These are phyloP conservation scores for Neofusicoccum umdonicola DNA, from an alignment of 2,329 filamentous ascomycete genomes.

Conservation along the genomic window DNA sequence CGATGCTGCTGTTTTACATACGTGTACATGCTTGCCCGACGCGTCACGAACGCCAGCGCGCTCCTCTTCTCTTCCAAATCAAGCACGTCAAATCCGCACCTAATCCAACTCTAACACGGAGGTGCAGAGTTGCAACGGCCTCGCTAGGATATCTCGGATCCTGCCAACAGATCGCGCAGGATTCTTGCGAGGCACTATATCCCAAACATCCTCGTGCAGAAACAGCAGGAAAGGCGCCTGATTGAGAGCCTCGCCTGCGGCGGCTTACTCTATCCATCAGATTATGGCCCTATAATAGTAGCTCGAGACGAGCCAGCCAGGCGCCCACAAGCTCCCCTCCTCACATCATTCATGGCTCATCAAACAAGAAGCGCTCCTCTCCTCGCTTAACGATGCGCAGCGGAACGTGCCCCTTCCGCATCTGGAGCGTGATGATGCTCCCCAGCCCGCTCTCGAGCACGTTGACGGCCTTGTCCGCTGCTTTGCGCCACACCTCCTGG, in stretches of 20 bases:
- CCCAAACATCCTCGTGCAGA: background rate
- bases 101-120: background rate
- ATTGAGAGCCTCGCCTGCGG: background rate
- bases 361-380: constrained; percentile 61
- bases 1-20: constrained; percentile 2
- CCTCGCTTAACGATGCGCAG: constrained; percentile 68
- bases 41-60: background rate
- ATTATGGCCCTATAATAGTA: background rate
- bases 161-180: background rate
- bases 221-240: background rate
- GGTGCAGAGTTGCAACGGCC: background rate
- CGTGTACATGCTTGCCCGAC: background rate
- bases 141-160: background rate
- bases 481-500: constrained; percentile 59
- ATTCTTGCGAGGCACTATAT: constrained; percentile 1
- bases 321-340: too few species aligned
- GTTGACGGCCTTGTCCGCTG: constrained; percentile 54
- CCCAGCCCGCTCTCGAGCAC: constrained; percentile 55
- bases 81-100: background rate
- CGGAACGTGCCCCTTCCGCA: constrained; percentile 61
- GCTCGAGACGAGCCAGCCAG: background rate
- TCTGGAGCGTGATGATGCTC: constrained; percentile 69
- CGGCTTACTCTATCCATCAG: background rate
- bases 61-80: background rate
- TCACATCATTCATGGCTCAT: background rate